Evolutionary conservation across 768 basidiomycete genomes (phyloP), one percentile per base, ranked within the genome.

Genomic region (Mycena galericulata): DNA sequence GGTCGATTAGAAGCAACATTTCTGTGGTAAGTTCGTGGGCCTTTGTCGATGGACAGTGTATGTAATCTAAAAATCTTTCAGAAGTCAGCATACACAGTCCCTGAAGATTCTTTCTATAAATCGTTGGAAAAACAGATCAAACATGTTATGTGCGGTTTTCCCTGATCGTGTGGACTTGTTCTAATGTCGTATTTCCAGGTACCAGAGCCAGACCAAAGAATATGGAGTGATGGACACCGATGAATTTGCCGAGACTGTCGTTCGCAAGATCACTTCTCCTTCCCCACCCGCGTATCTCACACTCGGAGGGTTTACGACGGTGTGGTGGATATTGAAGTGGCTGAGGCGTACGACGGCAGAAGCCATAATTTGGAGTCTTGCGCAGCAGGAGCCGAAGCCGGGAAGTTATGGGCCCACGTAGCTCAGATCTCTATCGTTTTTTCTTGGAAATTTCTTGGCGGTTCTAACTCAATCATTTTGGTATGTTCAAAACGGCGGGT

Each of bases 1-100:
- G 78, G 0, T 66, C 72, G 0, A 74, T 79, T n/a, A 61, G 51
- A 32, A 68, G 67, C 30, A 69, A 73, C 40, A 71, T 73, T 29
- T 59, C 65, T 2, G 68, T 43, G 26, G 70, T 71, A 22, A 61
- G 72, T 46, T 0, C 36, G 26, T 34, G n/a, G n/a, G n/a, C n/a
- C n/a, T n/a, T n/a, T n/a, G n/a, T 29, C 26, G n/a, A 49, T 1
- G 5, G 3, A 4, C 6, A 29, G 9, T 32, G 1, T 1, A 29
- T 10, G 7, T 4, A 26, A 26, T 36, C 20, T 38, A 8, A 62
- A 11, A 32, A 17, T 29, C 20, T 30, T 24, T n/a, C 40, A 68
- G 67, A 68, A 68, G 57, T 62, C 60, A 10, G 38, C 59, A 10
- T 68, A 68, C 30, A 68, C 67, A 14, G 22, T 68, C 18, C 54